Evolutionary conservation across 805 yeast species (phyloP).

Genomic region (Lachancea dasiensis): DNA sequence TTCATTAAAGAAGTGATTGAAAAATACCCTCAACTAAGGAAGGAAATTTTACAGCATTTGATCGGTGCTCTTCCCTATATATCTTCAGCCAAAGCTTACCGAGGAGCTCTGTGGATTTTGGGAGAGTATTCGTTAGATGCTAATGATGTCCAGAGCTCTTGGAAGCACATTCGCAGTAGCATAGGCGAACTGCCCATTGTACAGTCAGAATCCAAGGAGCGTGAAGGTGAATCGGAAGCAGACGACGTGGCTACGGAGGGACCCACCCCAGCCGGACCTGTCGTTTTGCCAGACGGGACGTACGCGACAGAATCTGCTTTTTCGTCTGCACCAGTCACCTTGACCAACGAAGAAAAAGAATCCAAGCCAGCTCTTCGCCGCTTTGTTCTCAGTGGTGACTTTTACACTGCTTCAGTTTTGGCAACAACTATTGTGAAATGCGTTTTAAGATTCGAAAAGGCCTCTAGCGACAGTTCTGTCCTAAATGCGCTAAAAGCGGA

Average conservation of each 20-base stretch:
- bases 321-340: conserved; percentile 84
- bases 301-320: conserved; percentile 85
- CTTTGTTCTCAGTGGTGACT: conserved; percentile 79
- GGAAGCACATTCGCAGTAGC: conserved; percentile 78
- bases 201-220: conserved; percentile 56
- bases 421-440: conserved; percentile 85
- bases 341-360: conserved; percentile 46
- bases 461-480: conserved; percentile 47
- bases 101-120: conserved; percentile 92
- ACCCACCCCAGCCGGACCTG: conserved; percentile 52
- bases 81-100: conserved; percentile 82
- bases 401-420: conserved; percentile 82
- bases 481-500: conserved; percentile 89
- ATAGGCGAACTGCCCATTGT: conserved; percentile 90
- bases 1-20: conserved; percentile 94
- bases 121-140: conserved; percentile 85
- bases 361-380: conserved; percentile 71
- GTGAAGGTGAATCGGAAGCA: conserved; percentile 28
- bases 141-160: conserved; percentile 66
- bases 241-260: conserved; percentile 28
- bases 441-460: conserved; percentile 64
- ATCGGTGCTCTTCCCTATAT: conserved; percentile 56
- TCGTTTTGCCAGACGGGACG: conserved; percentile 96
- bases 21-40: conserved; percentile 75
- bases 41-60: conserved; percentile 56